Evolutionary conservation across 306 rosid genomes (phyloP).

Genomic region (Mimosa pudica): DNA sequence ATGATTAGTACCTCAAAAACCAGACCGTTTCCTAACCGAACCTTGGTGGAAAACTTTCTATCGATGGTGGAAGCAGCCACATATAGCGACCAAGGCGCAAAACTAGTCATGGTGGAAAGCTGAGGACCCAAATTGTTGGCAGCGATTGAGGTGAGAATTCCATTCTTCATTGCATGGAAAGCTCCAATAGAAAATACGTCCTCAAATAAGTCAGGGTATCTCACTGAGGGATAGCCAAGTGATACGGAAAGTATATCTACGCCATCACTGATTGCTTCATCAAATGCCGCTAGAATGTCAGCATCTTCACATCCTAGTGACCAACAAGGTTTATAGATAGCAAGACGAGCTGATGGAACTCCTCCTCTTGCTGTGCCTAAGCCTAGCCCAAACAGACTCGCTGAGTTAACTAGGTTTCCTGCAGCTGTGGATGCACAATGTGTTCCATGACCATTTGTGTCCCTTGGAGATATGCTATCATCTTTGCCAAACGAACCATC

Average conservation of each 20-base stretch:
- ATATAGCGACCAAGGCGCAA: too few species aligned
- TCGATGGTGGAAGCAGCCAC: too few species aligned
- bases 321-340: slow-evolving; percentile 33
- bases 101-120: too few species aligned
- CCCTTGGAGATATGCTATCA: slow-evolving; percentile 44
- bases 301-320: background rate
- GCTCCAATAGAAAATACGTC: slow-evolving; percentile 44
- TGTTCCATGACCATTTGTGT: slow-evolving; percentile 47
- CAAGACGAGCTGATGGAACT: slow-evolving; percentile 33
- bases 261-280: slow-evolving; percentile 54
- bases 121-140: too few species aligned
- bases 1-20: too few species aligned
- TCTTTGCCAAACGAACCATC: background rate
- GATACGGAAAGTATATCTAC: slow-evolving; percentile 54
- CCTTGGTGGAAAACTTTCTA: too few species aligned
- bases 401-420: slow-evolving; percentile 34
- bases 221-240: slow-evolving; percentile 6
- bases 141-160: slow-evolving; percentile 36
- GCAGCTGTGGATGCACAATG: slow-evolving; percentile 54
- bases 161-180: slow-evolving; percentile 46
- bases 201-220: background rate
- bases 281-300: slow-evolving; percentile 41
- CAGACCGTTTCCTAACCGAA: too few species aligned
- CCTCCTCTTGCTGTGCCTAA: slow-evolving; percentile 16
- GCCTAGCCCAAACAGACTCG: slow-evolving; percentile 37